These are phyloP conservation scores for Orobanche coerulescens DNA, from an alignment of 257 asterid species.

Conservation along the genomic window DNA sequence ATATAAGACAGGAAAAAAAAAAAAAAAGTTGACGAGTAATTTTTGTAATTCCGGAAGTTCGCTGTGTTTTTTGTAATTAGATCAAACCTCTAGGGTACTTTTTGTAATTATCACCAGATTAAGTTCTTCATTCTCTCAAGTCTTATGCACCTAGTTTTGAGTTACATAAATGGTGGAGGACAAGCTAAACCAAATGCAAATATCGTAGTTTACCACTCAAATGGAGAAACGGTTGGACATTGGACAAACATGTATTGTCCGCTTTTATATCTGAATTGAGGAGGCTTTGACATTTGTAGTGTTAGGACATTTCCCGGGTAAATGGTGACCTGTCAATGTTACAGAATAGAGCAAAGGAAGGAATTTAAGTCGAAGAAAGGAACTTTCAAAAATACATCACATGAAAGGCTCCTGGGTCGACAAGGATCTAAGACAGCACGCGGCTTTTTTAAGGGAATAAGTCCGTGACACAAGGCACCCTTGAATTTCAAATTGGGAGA, in stretches of 20 bases:
- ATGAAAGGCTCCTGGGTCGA: too few species aligned
- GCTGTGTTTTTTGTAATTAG: too few species aligned
- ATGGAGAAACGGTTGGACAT: slow-evolving; percentile 94
- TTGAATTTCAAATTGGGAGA: background rate
- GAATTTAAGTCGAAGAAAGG: too few species aligned
- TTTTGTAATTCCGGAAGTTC: too few species aligned
- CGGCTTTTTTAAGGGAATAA: too few species aligned
- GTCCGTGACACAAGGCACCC: background rate
- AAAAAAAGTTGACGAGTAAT: too few species aligned
- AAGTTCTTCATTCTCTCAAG: background rate
- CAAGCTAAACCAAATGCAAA: background rate
- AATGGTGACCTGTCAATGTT: slow-evolving; percentile 64
- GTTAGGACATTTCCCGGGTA: slow-evolving; percentile 89
- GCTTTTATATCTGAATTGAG: slow-evolving; percentile 66
- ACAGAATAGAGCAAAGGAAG: background rate
- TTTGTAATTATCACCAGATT: too few species aligned
- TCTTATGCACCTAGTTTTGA: background rate
- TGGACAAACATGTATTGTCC: slow-evolving; percentile 98
- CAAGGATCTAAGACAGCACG: too few species aligned
- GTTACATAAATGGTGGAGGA: background rate
- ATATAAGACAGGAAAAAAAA: too few species aligned
- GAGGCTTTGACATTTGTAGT: slow-evolving; percentile 92
- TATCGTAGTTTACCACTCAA: slow-evolving; percentile 60
- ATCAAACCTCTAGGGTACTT: too few species aligned
- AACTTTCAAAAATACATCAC: background rate